These are phyloP conservation scores for Stemphylium vesicarium DNA, from an alignment of 2,329 filamentous ascomycete species.

Conservation along the genomic window DNA sequence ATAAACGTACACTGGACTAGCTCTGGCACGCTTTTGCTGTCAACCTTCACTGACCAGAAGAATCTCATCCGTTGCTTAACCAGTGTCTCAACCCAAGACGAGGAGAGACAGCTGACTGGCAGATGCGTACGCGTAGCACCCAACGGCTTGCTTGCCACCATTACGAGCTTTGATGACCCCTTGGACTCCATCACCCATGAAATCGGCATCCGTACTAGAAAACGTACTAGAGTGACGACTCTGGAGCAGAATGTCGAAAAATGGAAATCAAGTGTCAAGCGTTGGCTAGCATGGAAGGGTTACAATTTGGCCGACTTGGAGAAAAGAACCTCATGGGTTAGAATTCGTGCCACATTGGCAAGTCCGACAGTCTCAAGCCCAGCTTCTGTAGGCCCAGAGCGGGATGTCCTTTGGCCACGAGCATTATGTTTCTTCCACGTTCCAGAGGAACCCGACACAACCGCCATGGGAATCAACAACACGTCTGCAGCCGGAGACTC, in stretches of 20 bases:
- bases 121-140: conserved; percentile 45
- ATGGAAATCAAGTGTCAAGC: conserved; percentile 43
- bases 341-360: conserved; percentile 32
- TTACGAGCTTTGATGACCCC: conserved; percentile 42
- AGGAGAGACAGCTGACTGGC: conserved; percentile 29
- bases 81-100: conserved; percentile 15
- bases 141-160: conserved; percentile 39
- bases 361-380: conserved; percentile 21
- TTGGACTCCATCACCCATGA: conserved; percentile 30
- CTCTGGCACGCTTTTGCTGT: conserved; percentile 43
- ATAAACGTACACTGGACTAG: conserved; percentile 44
- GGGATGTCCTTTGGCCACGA: conserved; percentile 47
- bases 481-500: conserved; percentile 3
- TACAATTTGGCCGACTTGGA: conserved; percentile 37
- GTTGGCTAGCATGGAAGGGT: conserved; percentile 46
- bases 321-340: conserved; percentile 38
- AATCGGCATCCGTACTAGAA: conserved; percentile 27
- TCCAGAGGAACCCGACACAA: neutral
- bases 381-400: conserved; percentile 15
- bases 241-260: conserved; percentile 40
- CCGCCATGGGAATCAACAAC: neutral
- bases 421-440: conserved; percentile 42
- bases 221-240: conserved; percentile 31
- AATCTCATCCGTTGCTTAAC: conserved; percentile 33
- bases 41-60: conserved; percentile 33